Percentiles rank a stretch among this genome's conserved stretches.
Conservation (phyloP, 768 basidiomycete species). For the Termitomyces sp. region DNA sequence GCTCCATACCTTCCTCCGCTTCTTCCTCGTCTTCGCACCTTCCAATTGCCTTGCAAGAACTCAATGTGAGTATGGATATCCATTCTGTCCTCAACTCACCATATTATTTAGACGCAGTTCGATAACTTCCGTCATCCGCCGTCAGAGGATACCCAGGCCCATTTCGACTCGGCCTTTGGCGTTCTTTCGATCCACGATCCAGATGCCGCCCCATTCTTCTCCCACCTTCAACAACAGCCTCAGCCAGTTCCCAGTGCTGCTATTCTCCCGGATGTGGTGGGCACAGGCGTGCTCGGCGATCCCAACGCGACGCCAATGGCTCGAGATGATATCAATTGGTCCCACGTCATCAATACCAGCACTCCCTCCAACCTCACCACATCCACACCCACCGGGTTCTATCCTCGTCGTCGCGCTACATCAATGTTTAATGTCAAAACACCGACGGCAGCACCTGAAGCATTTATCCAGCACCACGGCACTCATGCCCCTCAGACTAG, state of each 20-base stretch:
- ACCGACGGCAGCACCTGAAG: not conserved
- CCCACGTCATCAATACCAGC: not conserved
- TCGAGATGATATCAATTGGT: not conserved
- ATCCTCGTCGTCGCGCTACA: not conserved
- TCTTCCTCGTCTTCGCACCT: conserved; percentile 48
- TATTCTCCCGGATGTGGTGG: not conserved
- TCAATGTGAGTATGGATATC: not conserved
- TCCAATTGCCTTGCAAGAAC: conserved; percentile 22
- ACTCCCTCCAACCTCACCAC: not conserved
- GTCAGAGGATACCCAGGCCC: not conserved
- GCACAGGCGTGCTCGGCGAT: not conserved
- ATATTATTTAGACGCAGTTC: not conserved
- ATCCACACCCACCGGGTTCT: not conserved
- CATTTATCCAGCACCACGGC: not conserved
- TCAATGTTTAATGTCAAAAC: conserved; percentile 2
- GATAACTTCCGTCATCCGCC: not conserved
- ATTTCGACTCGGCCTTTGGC: conserved; percentile 61
- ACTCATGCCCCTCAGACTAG: not conserved
- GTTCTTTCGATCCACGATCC: conserved; percentile 74
- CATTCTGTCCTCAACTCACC: not conserved
- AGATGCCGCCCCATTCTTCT: conserved; percentile 63
- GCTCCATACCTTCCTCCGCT: conserved; percentile 47
- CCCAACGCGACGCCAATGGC: not conserved
- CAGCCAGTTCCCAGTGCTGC: not conserved
- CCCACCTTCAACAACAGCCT: conserved; percentile 6